Conservation (phyloP, 1,284 basidiomycete genomes). For the Peniophora sp. region DNA sequence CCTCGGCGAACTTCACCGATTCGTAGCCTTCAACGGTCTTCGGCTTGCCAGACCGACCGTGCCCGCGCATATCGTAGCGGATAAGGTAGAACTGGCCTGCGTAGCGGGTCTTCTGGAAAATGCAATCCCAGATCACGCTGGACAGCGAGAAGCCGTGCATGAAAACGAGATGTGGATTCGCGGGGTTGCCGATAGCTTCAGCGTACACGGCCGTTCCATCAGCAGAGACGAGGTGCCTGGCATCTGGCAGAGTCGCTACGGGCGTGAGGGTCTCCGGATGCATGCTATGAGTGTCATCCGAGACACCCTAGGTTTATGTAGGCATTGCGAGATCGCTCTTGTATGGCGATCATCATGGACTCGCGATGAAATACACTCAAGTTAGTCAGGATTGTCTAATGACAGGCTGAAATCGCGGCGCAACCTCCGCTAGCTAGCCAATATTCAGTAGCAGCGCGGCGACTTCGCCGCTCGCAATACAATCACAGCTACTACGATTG, state of each 20-base stretch:
- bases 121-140: slow-evolving; percentile 23
- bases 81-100: slow-evolving; percentile 25
- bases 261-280: too few relatives aligned
- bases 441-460: too few relatives aligned
- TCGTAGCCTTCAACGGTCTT: slow-evolving; percentile 11
- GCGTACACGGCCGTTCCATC: slow-evolving; percentile 19
- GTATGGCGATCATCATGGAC: too few relatives aligned
- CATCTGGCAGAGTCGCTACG: slow-evolving; percentile 1
- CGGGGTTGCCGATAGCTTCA: slow-evolving; percentile 27
- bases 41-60: slow-evolving; percentile 19
- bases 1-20: slow-evolving; percentile 17
- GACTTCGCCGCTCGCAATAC: too few relatives aligned
- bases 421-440: too few relatives aligned
- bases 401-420: too few relatives aligned
- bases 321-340: too few relatives aligned
- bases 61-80: slow-evolving; percentile 24
- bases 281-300: too few relatives aligned
- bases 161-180: slow-evolving; percentile 29
- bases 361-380: too few relatives aligned
- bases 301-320: too few relatives aligned
- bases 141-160: slow-evolving; percentile 28
- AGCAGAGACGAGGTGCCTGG: slow-evolving; percentile 12
- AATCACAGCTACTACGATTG: too few relatives aligned
- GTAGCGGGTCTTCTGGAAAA: slow-evolving; percentile 22
- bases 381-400: too few relatives aligned